A percentile compares a stretch with the other conserved stretches of the same genome.
These are phyloP conservation scores for Pelagophyceae sp. DNA, from an alignment of 352 stramenopile genomes.

Conservation along the genomic window DNA sequence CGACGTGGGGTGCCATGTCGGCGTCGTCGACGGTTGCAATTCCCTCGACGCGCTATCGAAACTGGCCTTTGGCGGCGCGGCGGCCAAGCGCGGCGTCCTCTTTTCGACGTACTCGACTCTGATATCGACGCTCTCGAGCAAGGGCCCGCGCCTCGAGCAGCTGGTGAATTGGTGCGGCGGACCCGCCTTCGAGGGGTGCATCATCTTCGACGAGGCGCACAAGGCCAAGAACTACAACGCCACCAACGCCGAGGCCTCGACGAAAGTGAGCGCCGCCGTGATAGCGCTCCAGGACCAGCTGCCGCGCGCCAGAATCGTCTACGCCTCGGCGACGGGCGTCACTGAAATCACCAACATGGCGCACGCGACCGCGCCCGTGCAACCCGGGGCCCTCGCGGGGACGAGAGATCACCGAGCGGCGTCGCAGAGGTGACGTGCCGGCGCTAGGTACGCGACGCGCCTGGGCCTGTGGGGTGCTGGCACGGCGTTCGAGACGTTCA, in stretches of 20 bases:
- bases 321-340: constrained; percentile 61
- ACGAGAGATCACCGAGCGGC: no score
- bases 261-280: constrained; percentile 49
- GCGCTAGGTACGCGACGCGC: constrained; percentile 59
- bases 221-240: constrained; percentile 61
- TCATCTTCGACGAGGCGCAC: constrained; percentile 61
- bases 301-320: constrained; percentile 55
- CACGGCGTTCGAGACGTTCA: constrained; percentile 46
- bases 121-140: constrained; percentile 31
- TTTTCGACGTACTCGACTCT: constrained; percentile 56
- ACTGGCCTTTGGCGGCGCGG: neutral
- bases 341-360: constrained; percentile 58
- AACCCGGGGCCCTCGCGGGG: no score
- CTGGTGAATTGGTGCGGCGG: constrained; percentile 52
- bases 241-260: constrained; percentile 26
- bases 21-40: constrained; percentile 38
- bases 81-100: constrained; percentile 38
- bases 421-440: no score
- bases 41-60: constrained; percentile 29
- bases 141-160: constrained; percentile 46
- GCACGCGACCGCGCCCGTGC: no score
- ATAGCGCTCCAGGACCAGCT: constrained; percentile 49
- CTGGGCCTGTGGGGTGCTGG: constrained; percentile 56
- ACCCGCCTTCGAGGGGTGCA: constrained; percentile 42
- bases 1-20: constrained; percentile 34